Base-by-base conservation (phyloP, 2,329 filamentous ascomycete species). In the Colletotrichum sojae region DNA sequence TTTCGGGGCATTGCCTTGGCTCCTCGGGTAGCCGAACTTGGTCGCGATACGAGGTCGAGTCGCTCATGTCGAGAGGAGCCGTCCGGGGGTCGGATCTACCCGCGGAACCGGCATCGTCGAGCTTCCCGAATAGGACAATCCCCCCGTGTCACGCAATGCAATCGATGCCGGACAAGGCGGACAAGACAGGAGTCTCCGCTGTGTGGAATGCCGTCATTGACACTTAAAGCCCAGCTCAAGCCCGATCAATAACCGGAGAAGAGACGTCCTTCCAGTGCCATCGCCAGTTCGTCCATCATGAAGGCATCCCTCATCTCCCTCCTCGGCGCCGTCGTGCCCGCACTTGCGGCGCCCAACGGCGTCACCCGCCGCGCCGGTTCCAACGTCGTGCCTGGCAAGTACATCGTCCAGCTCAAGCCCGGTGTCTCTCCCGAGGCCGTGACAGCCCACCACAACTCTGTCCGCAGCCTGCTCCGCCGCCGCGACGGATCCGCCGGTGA, bases 361-460 rank as follows among this genome's bases (percentile, higher is more conserved):
- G 20, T 67, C 16, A 25, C 13, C 20, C 57, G 51, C 57, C 57
- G 36, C 13, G 22, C 39, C 48, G 55, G 56, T n/a, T 12, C 49
- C 43, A 25, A 36, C 58, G 61, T 81, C 49, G 69, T 82, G 52
- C 72, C 80, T 58, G 78, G 78, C 71, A 84, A 81, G 72, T 85
- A 84, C 74, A 85, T 85, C 66, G 74, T 85, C 74, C 84, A 82
- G 39, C 71, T 85, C 13, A 83, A 83, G 73, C 75, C 79, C 6
- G 77, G 78, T 40, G 73, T 79, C 43, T 71, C 70, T 10, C 71
- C 76, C 46, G 61, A 62, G 4, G 62, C 58, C 27, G 54, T 81
- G 39, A 71, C 69, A 2, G 71, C 74, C 3, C 71, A 81, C 2
- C 80, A 82, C 62, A 70, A 72, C 31, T 52, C 64, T 18, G 64